Conservation (phyloP, 192 early-diverging fungal genomes). For the Rhizophagus prolifer region DNA sequence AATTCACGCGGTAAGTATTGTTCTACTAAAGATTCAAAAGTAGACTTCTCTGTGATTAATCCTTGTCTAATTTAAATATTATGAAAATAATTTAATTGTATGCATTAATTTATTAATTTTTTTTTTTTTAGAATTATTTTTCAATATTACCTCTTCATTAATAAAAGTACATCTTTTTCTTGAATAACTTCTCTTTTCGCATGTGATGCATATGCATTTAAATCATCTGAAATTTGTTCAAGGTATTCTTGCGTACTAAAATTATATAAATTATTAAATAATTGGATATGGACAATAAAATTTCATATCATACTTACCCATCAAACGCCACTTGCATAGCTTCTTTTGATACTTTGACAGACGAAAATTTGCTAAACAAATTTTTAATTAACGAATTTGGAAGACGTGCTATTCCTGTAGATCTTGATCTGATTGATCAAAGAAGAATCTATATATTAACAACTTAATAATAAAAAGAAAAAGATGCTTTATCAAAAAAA, state of each 20-base stretch:
- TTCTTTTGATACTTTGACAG: conserved; percentile 24
- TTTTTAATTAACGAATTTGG: conserved; percentile 30
- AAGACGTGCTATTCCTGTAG: conserved; percentile 10
- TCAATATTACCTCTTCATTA: conserved; percentile 34
- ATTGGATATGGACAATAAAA: background rate
- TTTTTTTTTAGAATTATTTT: background rate
- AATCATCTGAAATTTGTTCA: conserved; percentile 30
- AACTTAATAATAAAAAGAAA: background rate
- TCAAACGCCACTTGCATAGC: conserved; percentile 31
- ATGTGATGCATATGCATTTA: conserved; percentile 19
- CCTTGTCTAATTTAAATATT: conserved; percentile 25
- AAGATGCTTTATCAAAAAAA: background rate
- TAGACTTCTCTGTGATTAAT: conserved; percentile 24
- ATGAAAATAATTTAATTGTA: background rate
- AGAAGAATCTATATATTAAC: background rate
- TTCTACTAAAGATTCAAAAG: conserved; percentile 30
- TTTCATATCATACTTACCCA: conserved; percentile 24
- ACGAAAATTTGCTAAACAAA: conserved; percentile 26
- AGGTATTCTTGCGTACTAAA: conserved; percentile 34
- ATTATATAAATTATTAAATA: background rate
- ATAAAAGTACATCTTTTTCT: conserved; percentile 29
- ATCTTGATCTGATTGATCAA: background rate
- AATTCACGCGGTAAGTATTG: conserved; percentile 31
- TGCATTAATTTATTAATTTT: background rate
- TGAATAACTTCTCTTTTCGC: conserved; percentile 24